Evolutionary conservation across 306 rosid genomes (phyloP).

Genomic region (Parietaria judaica): DNA sequence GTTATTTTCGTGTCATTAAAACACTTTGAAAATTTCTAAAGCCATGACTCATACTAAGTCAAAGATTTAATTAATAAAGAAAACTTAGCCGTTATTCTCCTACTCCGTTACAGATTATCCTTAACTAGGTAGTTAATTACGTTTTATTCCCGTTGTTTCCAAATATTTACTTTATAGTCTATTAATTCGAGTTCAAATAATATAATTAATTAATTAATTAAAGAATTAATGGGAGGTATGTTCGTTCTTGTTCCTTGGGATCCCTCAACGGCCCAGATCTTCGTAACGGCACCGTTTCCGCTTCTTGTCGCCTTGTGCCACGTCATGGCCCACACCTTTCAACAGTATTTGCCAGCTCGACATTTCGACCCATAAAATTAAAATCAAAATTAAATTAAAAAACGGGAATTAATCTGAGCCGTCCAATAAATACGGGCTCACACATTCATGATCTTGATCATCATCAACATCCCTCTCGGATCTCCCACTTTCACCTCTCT

Average conservation of each 20-base stretch:
- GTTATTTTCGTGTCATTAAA: too few relatives aligned
- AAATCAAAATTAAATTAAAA: neutral
- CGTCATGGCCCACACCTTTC: slow-evolving; percentile 15
- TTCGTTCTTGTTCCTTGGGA: slow-evolving; percentile 9
- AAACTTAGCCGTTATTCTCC: too few relatives aligned
- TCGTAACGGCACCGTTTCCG: slow-evolving; percentile 20
- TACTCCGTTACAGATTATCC: too few relatives aligned
- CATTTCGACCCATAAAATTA: neutral
- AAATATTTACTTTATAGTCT: too few relatives aligned
- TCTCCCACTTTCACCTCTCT: slow-evolving; percentile 19
- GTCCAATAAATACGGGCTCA: slow-evolving; percentile 24
- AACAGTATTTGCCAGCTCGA: slow-evolving; percentile 16
- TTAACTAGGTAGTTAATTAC: too few relatives aligned
- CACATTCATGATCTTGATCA: neutral
- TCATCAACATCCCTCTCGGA: slow-evolving; percentile 35
- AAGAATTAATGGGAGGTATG: neutral
- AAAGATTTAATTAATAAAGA: too few relatives aligned
- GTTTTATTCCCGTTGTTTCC: too few relatives aligned
- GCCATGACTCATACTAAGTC: too few relatives aligned
- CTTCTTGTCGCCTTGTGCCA: slow-evolving; percentile 5
- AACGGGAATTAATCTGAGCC: slow-evolving; percentile 30
- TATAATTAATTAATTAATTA: neutral
- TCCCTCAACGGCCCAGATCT: slow-evolving; percentile 18
- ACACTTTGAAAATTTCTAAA: too few relatives aligned
- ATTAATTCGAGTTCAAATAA: neutral